phyloP scores from a whole-genome alignment of 129 eudicot species.

The Glebionis coronaria region DNA sequence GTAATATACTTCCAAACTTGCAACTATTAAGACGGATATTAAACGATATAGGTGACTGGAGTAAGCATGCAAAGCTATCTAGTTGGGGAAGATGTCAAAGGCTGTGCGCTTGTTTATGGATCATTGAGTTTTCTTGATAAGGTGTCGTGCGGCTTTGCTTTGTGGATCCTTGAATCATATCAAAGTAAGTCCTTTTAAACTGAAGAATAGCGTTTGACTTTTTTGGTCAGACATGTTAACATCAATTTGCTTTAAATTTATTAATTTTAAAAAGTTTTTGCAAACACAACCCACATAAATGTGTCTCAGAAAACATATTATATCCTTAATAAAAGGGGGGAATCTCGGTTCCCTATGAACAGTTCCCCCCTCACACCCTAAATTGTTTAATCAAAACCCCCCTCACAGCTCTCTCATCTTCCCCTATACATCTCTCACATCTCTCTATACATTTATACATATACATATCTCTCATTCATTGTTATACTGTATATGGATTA shows the following conservation, averaged over 20 bases:
- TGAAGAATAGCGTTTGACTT: neutral
- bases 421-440: too few relatives aligned
- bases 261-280: neutral
- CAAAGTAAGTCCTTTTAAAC: constrained; percentile 46
- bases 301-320: too few relatives aligned
- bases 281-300: neutral
- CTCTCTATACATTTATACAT: too few relatives aligned
- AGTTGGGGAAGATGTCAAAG: constrained; percentile 85
- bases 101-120: constrained; percentile 92
- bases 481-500: too few relatives aligned
- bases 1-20: neutral
- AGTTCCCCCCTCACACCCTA: too few relatives aligned
- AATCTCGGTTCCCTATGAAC: too few relatives aligned
- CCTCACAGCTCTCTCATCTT: too few relatives aligned
- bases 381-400: too few relatives aligned
- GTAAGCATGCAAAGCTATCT: constrained; percentile 92
- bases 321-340: too few relatives aligned
- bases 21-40: neutral
- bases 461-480: too few relatives aligned
- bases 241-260: neutral
- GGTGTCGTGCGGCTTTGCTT: constrained; percentile 76
- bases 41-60: constrained; percentile 76
- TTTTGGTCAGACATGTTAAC: neutral
- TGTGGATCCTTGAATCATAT: constrained; percentile 67
- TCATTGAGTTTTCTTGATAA: constrained; percentile 93